phyloP scores from a whole-genome alignment of 1,284 basidiomycete species.

The Garcileccinum viscosum region DNA sequence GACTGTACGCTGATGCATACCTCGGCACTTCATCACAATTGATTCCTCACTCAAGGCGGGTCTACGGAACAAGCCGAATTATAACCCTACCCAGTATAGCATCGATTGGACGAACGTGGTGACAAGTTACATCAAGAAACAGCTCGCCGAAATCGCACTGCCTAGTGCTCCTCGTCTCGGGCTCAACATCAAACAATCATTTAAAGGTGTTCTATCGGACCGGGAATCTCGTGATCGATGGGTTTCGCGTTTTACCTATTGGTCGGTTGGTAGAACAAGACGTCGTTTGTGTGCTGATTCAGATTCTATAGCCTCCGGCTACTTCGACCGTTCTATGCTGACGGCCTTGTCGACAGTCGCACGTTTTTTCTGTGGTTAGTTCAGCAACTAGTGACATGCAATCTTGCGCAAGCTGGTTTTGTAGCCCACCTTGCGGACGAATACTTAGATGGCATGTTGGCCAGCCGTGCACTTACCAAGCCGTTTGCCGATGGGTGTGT shows the following conservation, averaged over 20 bases:
- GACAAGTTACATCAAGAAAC: conserved; percentile 89
- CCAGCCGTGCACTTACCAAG: conserved; percentile 66
- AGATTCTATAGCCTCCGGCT: conserved; percentile 64
- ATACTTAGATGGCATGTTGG: conserved; percentile 77
- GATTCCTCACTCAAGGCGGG: conserved; percentile 55
- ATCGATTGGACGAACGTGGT: conserved; percentile 89
- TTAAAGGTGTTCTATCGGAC: conserved; percentile 78
- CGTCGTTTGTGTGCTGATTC: conserved; percentile 13
- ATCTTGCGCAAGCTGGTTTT: conserved; percentile 87
- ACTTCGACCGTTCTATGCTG: conserved; percentile 79
- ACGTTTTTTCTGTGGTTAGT: conserved; percentile 87
- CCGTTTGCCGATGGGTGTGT: conserved; percentile 75
- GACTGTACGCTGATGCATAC: conserved; percentile 57
- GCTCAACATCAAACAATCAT: conserved; percentile 79
- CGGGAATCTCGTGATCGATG: conserved; percentile 73
- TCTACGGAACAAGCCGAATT: conserved; percentile 73
- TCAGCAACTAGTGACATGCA: conserved; percentile 76
- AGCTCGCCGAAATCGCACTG: conserved; percentile 83
- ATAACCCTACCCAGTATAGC: conserved; percentile 84
- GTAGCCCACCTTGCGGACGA: conserved; percentile 80
- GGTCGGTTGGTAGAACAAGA: conserved; percentile 48
- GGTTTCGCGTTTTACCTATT: conserved; percentile 84
- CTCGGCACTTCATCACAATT: neutral
- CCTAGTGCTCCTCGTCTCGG: conserved; percentile 79
- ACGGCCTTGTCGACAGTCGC: conserved; percentile 82